These are phyloP conservation scores for Boletus pseudo-olivaceus DNA, from an alignment of 768 basidiomycete species.

Conservation along the genomic window DNA sequence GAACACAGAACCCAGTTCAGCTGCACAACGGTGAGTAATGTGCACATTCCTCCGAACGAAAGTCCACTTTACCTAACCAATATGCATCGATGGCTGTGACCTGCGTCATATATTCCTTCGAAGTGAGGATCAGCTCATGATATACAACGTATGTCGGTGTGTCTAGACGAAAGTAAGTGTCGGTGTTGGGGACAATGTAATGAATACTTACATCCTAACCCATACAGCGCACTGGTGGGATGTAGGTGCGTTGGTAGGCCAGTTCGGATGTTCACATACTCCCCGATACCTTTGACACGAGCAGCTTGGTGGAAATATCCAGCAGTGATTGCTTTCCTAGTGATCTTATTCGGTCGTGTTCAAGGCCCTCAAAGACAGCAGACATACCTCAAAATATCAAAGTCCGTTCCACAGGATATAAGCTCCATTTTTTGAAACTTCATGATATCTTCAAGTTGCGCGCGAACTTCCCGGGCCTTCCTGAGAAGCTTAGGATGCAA, in stretches of 20 bases:
- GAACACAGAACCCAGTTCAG: slow-evolving; percentile 93
- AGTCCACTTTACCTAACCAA: slow-evolving; percentile 74
- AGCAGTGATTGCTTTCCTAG: slow-evolving; percentile 92
- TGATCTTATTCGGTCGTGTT: background rate
- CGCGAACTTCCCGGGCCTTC: slow-evolving; percentile 92
- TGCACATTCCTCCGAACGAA: background rate
- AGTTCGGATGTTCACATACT: slow-evolving; percentile 96
- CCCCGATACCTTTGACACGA: slow-evolving; percentile 96
- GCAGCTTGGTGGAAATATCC: slow-evolving; percentile 99
- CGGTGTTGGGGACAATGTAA: background rate
- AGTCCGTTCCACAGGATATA: slow-evolving; percentile 90
- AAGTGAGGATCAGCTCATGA: slow-evolving; percentile 93
- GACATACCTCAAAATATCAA: slow-evolving; percentile 75
- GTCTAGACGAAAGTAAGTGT: slow-evolving; percentile 43
- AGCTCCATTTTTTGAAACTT: slow-evolving; percentile 97
- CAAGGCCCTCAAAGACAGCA: background rate
- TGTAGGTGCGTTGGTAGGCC: slow-evolving; percentile 94
- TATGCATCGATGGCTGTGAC: slow-evolving; percentile 98
- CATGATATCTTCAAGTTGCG: slow-evolving; percentile 98
- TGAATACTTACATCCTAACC: slow-evolving; percentile 77
- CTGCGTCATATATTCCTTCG: slow-evolving; percentile 98
- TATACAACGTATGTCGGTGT: slow-evolving; percentile 97
- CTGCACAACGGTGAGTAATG: slow-evolving; percentile 37
- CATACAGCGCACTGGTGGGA: slow-evolving; percentile 94
- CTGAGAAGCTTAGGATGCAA: slow-evolving; percentile 93